Conservation (phyloP, 176 grass and related monocot species). For the Juncus inflexus region DNA sequence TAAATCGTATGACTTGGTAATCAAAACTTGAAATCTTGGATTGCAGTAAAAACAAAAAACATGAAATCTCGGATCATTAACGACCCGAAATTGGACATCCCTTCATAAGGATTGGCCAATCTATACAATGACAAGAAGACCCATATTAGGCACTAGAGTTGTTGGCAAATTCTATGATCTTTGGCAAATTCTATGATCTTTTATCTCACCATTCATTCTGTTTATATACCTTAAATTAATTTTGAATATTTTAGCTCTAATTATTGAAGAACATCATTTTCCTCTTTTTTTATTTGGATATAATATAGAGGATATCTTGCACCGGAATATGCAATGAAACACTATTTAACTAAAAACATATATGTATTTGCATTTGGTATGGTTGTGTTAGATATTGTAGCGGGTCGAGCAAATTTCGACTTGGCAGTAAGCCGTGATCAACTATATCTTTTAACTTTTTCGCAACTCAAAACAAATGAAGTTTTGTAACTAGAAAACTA, state of each 20-base stretch:
- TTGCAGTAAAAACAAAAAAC: not conserved
- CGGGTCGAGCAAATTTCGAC: conserved; percentile 66
- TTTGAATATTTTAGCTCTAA: not conserved
- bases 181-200: conserved; percentile 40
- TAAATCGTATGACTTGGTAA: no score
- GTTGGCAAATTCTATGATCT: conserved; percentile 42
- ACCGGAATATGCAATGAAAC: conserved; percentile 82
- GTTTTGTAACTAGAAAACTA: not conserved
- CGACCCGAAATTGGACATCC: no score
- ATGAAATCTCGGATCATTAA: conserved; percentile 45
- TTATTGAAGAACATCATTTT: not conserved
- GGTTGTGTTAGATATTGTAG: conserved; percentile 51
- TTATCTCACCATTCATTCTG: not conserved
- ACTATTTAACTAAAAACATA: conserved; percentile 69
- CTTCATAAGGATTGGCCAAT: conserved; percentile 29
- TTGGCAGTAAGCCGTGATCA: conserved; percentile 29
- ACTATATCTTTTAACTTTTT: conserved; percentile 43
- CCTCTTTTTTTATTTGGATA: not conserved
- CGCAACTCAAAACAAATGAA: not conserved
- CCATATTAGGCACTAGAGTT: conserved; percentile 40
- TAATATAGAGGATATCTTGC: conserved; percentile 72
- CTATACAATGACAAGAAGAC: conserved; percentile 48
- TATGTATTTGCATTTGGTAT: conserved; percentile 73
- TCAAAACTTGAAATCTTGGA: no score
- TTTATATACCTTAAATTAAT: not conserved